Evolutionary conservation across 768 basidiomycete genomes (phyloP), one percentile per base, ranked within the genome.

Genomic region (Peribolospora baueri): DNA sequence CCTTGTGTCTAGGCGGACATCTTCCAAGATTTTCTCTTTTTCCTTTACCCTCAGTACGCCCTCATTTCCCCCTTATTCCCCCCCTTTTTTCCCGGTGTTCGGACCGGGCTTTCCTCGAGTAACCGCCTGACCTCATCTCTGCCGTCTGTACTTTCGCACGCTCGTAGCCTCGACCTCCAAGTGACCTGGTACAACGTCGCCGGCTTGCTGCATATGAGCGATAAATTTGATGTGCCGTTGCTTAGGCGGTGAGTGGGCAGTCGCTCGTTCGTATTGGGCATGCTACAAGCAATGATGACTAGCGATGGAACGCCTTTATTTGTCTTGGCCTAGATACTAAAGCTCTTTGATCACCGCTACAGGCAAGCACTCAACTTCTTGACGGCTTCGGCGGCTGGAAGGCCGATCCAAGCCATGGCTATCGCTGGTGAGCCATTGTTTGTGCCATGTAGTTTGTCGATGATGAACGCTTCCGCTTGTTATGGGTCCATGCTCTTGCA

Each of bases 171-270:
- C 54, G 82, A 87, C 59, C 91, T 87, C 68, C 84, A 84, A 7
- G 87, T 91, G 54, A 82, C 84, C 0, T 95, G 88, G 85, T 83
- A 84, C 61, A 93, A 93, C 65, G 90, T 86, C 38, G 86, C 85
- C 61, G 80, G 81, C 46, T 74, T 86, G 2, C 5, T 50, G n/a
- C 42, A 37, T 4, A 58, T 60, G 57, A 25, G 48, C 37, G 7
- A 36, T 39, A 58, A 56, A 42, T 58, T 60, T 39, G 58, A 56
- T 45, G 36, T 58, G 10, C 59, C 59, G 7, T 50, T 54, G 8
- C 52, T 62, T 10, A 51, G 36, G 7, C 54, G 48, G 25, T 25
- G 25, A 25, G 25, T 46, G 10, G 10, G 45, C 45, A 9, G 10
- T 9, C 45, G 10, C 45, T 46, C 2, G 14, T 14, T 14, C 45